Evolutionary conservation across 495 filamentous ascomycete genomes (phyloP).

Genomic region (Penicillium diatomitis): DNA sequence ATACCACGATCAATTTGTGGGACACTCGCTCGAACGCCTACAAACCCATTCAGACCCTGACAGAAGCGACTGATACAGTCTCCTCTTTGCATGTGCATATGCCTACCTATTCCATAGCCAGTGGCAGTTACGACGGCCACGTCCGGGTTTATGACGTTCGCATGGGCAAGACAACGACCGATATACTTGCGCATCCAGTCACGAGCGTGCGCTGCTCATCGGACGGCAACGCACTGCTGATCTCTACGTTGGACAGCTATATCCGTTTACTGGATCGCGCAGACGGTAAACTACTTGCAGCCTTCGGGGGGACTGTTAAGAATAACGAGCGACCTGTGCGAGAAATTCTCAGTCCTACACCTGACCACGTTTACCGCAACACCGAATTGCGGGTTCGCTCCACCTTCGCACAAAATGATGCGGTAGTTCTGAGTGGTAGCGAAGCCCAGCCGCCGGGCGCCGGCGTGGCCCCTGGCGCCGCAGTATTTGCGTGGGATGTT

Average conservation of each 20-base stretch:
- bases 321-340: constrained; percentile 16
- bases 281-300: constrained; percentile 63
- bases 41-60: constrained; percentile 69
- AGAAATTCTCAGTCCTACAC: background rate
- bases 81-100: constrained; percentile 45
- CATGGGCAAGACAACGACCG: constrained; percentile 62
- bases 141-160: constrained; percentile 82
- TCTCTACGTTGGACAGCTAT: constrained; percentile 64
- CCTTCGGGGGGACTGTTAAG: constrained; percentile 45
- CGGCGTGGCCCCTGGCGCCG: constrained; percentile 42
- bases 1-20: constrained; percentile 82
- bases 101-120: constrained; percentile 35
- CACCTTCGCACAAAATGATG: constrained; percentile 62
- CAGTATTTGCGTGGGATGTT: constrained; percentile 83
- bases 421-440: constrained; percentile 73
- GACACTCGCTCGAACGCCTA: constrained; percentile 53
- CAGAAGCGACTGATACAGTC: constrained; percentile 72
- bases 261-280: constrained; percentile 74
- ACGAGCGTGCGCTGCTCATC: constrained; percentile 63
- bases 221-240: constrained; percentile 66
- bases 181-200: constrained; percentile 48
- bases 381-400: constrained; percentile 63
- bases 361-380: constrained; percentile 44
- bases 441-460: constrained; percentile 43
- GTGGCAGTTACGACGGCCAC: constrained; percentile 79